Conservation (phyloP, 805 yeast species). For the Candida tallmaniae region DNA sequence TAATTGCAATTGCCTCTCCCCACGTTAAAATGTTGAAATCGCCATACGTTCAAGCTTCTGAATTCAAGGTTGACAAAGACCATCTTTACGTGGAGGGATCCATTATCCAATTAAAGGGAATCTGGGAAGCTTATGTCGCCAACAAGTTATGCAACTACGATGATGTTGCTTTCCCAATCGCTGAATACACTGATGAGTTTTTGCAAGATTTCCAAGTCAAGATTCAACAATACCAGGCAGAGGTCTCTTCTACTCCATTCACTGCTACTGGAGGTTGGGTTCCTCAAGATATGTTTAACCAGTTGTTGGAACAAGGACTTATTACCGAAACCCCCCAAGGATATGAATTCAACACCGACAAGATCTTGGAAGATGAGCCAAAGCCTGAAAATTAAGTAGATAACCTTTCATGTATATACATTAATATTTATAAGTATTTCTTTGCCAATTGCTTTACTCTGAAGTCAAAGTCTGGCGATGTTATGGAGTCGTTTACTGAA, state of each 20-base stretch:
- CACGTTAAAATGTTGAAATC: conserved; percentile 72
- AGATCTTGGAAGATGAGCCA: conserved; percentile 12
- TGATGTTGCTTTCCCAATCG: conserved; percentile 51
- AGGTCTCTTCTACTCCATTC: conserved; percentile 69
- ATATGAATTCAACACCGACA: conserved; percentile 30
- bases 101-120: conserved; percentile 57
- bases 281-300: conserved; percentile 87
- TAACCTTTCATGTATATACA: conserved; percentile 1
- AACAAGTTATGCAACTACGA: conserved; percentile 49
- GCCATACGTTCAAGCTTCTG: conserved; percentile 59
- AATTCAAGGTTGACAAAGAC: conserved; percentile 54
- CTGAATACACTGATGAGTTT: conserved; percentile 51
- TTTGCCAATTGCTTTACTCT: conserved; percentile 68
- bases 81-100: conserved; percentile 63
- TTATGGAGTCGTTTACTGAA: conserved; percentile 66
- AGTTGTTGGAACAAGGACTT: conserved; percentile 62
- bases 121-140: conserved; percentile 64
- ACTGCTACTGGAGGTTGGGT: conserved; percentile 93
- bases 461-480: conserved; percentile 69
- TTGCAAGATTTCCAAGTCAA: conserved; percentile 53
- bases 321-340: conserved; percentile 53
- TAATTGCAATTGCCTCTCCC: conserved; percentile 77
- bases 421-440: conserved; percentile 53
- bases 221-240: conserved; percentile 64
- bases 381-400: neutral